Evolutionary conservation across 208 protist genomes (phyloP), one percentile per base, ranked within the genome.

Genomic region (Crithidia bombi): DNA sequence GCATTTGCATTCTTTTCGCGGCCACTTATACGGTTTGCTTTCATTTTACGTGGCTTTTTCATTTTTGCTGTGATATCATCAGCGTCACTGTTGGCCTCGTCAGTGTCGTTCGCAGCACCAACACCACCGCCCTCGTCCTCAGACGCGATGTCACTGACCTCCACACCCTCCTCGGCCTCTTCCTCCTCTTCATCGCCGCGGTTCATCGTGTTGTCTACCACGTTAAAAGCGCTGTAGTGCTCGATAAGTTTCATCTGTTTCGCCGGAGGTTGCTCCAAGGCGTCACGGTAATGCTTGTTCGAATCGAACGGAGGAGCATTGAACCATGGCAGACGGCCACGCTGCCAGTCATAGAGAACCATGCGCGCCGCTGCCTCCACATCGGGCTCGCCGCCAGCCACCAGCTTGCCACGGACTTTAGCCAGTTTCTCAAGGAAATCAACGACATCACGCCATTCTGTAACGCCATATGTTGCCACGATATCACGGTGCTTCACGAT

Each of bases 361-460:
- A 98, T 98, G 68, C 97, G 98, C 15, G 98, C 97, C 3, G 93
- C 92, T 5, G 91, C 89, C 43, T 98, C 87, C 0, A 93, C 73
- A 75, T 99, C 98, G 0, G 98, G 94, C 62, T 98, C 83, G 26
- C 98, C 98, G 30, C 97, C 97, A 76, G 91, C 94, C 15, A 99
- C 76, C 39, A 99, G 78, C 67, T 98, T 99, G 32, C 98, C 98
- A 32, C 84, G 83, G 19, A 94, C 88, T 25, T 83, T 82, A 1
- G 98, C 98, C 9, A 99, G 62, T 76, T 98, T 81, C n/a, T 96
- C 89, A 12, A 99, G 79, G 82, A 99, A 99, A 70, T 99, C 98
- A 52, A 92, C 84, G 49, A 88, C 75, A 65, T 98, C 92, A 11
- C 61, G 83, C 97, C 97, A 99, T 36, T 92, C 72, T 14, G 77